Conservation (phyloP, 2,329 filamentous ascomycete species). For the Alternaria sp. region DNA sequence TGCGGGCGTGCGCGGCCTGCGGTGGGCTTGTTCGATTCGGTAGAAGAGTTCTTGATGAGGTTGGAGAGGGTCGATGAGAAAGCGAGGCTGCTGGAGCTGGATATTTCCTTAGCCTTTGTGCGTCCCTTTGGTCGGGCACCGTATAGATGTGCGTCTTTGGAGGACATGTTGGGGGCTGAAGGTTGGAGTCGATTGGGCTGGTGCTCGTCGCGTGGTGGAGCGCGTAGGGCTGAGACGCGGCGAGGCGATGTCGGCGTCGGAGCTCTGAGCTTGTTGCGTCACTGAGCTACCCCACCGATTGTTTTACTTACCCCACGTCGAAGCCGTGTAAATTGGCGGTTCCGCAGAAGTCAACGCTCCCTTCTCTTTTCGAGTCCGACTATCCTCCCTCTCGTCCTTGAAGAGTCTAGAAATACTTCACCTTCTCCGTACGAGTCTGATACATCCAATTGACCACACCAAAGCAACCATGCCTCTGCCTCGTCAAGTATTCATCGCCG, state of each 20-base stretch:
- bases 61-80: slow-evolving; percentile 90
- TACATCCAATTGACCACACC: slow-evolving; percentile 7
- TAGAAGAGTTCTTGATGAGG: slow-evolving; percentile 68
- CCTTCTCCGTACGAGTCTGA: neutral
- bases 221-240: slow-evolving; percentile 13
- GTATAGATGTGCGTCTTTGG: slow-evolving; percentile 74
- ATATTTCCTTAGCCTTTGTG: slow-evolving; percentile 67
- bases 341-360: slow-evolving; percentile 11
- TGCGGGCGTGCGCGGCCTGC: slow-evolving; percentile 63
- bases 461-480: slow-evolving; percentile 49
- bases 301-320: slow-evolving; percentile 27
- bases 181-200: too few relatives aligned
- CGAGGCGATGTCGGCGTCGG: slow-evolving; percentile 38
- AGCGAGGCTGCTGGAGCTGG: slow-evolving; percentile 75
- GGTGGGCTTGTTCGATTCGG: slow-evolving; percentile 53
- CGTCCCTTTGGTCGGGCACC: slow-evolving; percentile 71
- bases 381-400: neutral
- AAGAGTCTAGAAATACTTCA: neutral
- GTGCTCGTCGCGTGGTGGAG: slow-evolving; percentile 11
- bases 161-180: slow-evolving; percentile 33
- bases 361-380: neutral
- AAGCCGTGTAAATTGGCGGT: slow-evolving; percentile 13
- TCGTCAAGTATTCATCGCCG: slow-evolving; percentile 57
- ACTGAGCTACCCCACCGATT: slow-evolving; percentile 31
- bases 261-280: slow-evolving; percentile 27